These are phyloP conservation scores for Exophiala bonariae DNA, from an alignment of 2,329 filamentous ascomycete genomes.

Conservation along the genomic window DNA sequence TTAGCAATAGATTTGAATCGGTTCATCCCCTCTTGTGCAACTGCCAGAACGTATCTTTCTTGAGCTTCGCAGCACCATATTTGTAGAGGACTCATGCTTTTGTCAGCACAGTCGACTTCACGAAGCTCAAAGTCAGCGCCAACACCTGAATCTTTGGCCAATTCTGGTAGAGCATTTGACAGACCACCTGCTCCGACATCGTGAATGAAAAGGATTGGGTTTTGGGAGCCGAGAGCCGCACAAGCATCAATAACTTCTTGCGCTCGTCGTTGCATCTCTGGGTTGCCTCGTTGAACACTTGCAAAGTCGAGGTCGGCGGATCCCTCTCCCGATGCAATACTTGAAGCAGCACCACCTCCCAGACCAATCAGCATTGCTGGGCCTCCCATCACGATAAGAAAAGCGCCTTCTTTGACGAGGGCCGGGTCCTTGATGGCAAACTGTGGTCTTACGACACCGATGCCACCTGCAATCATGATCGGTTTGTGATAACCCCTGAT, in stretches of 20 bases:
- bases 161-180: constrained; percentile 79
- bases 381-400: constrained; percentile 88
- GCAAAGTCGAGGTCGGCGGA: constrained; percentile 94
- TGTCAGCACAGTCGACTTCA: constrained; percentile 86
- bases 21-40: constrained; percentile 78
- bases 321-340: constrained; percentile 81
- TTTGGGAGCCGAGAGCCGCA: constrained; percentile 76
- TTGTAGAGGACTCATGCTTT: constrained; percentile 89
- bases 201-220: constrained; percentile 94
- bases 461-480: constrained; percentile 95
- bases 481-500: constrained; percentile 95
- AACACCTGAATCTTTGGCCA: constrained; percentile 87
- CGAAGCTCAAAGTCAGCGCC: constrained; percentile 93
- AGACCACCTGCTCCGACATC: constrained; percentile 93
- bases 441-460: constrained; percentile 87
- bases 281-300: constrained; percentile 94
- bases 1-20: constrained; percentile 67
- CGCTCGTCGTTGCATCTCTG: constrained; percentile 90
- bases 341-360: constrained; percentile 91
- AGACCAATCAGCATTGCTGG: constrained; percentile 98
- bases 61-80: constrained; percentile 99
- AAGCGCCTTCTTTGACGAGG: constrained; percentile 81
- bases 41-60: constrained; percentile 89
- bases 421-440: constrained; percentile 82
- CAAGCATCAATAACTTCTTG: constrained; percentile 99